Percentiles rank a stretch among this genome's conserved stretches.
phyloP scores from a whole-genome alignment of 2,329 filamentous ascomycete species.

The Phyllosticta paracitricarpa region DNA sequence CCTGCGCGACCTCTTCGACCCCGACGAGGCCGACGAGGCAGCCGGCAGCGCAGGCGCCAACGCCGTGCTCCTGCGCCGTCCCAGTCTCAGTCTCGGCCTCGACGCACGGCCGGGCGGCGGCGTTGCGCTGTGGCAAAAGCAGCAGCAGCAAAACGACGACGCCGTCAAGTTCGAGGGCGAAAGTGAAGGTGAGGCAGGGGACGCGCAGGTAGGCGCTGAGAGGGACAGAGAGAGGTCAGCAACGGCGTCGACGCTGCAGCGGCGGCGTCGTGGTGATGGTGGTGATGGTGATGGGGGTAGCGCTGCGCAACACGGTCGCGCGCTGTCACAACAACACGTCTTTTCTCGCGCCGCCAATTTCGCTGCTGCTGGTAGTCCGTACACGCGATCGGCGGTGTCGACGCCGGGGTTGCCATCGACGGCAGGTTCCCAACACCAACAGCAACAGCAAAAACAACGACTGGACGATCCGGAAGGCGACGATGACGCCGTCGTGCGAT shows the following conservation, averaged over 20 bases:
- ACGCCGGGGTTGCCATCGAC: too few relatives aligned
- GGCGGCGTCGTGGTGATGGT: too few relatives aligned
- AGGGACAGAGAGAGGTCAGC: not conserved
- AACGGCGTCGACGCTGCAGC: not conserved
- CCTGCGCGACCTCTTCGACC: conserved; percentile 27
- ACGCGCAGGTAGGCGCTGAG: conserved; percentile 16
- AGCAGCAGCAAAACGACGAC: conserved; percentile 14
- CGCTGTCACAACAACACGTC: not conserved
- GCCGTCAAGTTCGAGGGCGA: not conserved
- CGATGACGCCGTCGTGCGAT: not conserved
- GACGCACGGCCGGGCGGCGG: conserved; percentile 15
- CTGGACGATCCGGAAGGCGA: too few relatives aligned
- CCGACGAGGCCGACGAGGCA: conserved; percentile 23
- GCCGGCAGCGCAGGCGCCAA: conserved; percentile 17
- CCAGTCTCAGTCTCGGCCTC: conserved; percentile 18
- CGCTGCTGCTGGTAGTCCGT: conserved; percentile 17
- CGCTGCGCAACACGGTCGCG: not conserved
- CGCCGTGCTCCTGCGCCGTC: conserved; percentile 25
- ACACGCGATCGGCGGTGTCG: conserved; percentile 17
- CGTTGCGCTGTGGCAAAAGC: conserved; percentile 19
- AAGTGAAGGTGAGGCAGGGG: conserved; percentile 5
- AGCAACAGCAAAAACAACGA: conserved; percentile 14
- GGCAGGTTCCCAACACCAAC: conserved; percentile 10
- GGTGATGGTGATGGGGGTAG: too few relatives aligned
- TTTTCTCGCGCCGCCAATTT: conserved; percentile 9